Percentiles rank a stretch among this genome's conserved stretches.
These are phyloP conservation scores for Stropharia rugosoannulata DNA, from an alignment of 768 basidiomycete genomes.

Conservation along the genomic window DNA sequence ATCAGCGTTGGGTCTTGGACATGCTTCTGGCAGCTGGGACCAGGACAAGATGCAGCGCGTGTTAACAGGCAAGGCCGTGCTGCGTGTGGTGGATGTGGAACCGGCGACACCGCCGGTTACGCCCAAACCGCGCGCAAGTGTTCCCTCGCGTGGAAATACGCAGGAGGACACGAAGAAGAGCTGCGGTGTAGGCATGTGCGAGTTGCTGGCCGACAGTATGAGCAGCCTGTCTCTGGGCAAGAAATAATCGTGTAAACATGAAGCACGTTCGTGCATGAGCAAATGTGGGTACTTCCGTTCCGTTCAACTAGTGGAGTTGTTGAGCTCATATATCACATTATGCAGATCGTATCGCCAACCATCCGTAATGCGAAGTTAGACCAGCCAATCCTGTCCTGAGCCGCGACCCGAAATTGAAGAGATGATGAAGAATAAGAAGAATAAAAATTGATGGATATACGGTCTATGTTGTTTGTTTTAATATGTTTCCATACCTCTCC, in stretches of 20 bases:
- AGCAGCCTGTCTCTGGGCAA: conserved; percentile 59
- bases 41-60: conserved; percentile 80
- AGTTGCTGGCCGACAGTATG: conserved; percentile 69
- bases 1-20: conserved; percentile 20
- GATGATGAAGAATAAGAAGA: neutral
- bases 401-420: neutral
- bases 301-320: neutral
- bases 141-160: conserved; percentile 2
- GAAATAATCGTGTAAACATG: conserved; percentile 28
- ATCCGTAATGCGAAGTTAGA: conserved; percentile 2
- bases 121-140: conserved; percentile 9
- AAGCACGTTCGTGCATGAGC: neutral
- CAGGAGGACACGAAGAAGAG: conserved; percentile 24
- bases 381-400: neutral
- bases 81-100: conserved; percentile 79
- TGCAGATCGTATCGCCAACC: conserved; percentile 1
- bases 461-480: conserved; percentile 1
- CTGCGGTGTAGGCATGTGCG: conserved; percentile 19
- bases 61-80: conserved; percentile 79
- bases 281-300: neutral
- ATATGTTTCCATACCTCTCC: neutral
- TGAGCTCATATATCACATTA: neutral
- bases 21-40: conserved; percentile 40
- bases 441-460: conserved; percentile 1
- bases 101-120: conserved; percentile 20